phyloP scores from a whole-genome alignment of 345 rosid species.

The Pelargonium nanum region DNA sequence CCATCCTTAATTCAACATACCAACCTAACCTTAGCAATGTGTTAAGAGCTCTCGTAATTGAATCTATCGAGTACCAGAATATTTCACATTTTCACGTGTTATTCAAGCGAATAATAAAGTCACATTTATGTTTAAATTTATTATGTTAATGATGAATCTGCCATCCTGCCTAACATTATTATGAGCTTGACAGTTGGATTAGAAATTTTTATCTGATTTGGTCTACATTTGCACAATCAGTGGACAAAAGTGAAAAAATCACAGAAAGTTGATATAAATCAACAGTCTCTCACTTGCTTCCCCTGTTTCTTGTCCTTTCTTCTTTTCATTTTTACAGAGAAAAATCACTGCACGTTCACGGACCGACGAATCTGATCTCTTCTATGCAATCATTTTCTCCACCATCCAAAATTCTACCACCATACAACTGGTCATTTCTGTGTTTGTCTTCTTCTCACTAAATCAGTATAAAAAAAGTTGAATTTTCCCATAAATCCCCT shows the following conservation, averaged over 20 bases:
- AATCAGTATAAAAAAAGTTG: background rate
- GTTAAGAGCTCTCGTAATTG: background rate
- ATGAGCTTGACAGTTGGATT: too few species aligned
- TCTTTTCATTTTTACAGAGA: background rate
- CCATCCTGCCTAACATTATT: too few species aligned
- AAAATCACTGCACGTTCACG: too few species aligned
- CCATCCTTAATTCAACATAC: too few species aligned
- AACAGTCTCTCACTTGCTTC: background rate
- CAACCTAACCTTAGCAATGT: background rate
- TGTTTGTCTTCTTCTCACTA: background rate
- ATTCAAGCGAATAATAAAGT: too few species aligned
- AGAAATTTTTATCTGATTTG: background rate
- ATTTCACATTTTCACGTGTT: too few species aligned
- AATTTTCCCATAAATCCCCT: too few species aligned
- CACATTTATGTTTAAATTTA: too few species aligned
- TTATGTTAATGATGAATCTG: too few species aligned
- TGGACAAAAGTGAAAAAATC: background rate
- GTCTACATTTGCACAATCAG: background rate
- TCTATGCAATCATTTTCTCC: background rate
- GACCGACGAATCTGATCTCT: background rate
- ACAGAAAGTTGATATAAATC: background rate
- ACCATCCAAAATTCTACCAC: background rate
- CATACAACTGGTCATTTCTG: background rate
- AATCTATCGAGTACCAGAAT: too few species aligned
- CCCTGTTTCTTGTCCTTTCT: background rate